Evolutionary conservation across 495 filamentous ascomycete species (phyloP).

Genomic region (Xylaria flabelliformis): DNA sequence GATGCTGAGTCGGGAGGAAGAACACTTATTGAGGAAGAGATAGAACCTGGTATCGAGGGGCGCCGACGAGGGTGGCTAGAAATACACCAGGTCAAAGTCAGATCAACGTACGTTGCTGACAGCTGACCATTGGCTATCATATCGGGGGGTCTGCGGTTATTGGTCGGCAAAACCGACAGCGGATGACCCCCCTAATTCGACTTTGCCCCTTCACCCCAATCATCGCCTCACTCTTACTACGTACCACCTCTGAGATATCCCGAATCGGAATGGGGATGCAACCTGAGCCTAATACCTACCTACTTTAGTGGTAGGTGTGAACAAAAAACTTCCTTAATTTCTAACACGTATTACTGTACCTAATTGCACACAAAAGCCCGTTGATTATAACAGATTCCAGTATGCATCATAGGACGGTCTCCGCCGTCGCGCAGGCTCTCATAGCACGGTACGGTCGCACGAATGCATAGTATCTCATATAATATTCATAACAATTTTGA

Average conservation of each 20-base stretch:
- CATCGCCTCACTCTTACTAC: background rate
- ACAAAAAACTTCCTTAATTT: too few relatives aligned
- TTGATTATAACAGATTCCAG: too few relatives aligned
- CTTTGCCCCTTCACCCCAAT: background rate
- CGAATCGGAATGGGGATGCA: too few relatives aligned
- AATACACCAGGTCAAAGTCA: background rate
- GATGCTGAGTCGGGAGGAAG: background rate
- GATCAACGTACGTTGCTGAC: slow-evolving; percentile 24
- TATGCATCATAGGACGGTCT: too few relatives aligned
- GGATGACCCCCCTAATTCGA: background rate
- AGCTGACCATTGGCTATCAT: slow-evolving; percentile 9
- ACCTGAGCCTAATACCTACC: too few relatives aligned
- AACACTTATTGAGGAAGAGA: background rate
- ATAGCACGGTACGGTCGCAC: too few relatives aligned
- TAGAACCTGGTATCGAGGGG: background rate
- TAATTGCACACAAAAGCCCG: too few relatives aligned
- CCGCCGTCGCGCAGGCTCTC: too few relatives aligned
- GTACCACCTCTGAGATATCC: background rate
- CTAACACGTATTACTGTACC: too few relatives aligned
- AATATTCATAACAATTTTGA: too few relatives aligned
- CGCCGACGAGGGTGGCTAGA: slow-evolving; percentile 28
- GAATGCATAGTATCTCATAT: too few relatives aligned
- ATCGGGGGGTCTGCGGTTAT: slow-evolving; percentile 29
- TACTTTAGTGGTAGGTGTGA: too few relatives aligned
- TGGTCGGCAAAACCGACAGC: slow-evolving; percentile 31